phyloP scores from a whole-genome alignment of 2,329 filamentous ascomycete species.

The Paecilomyces niveus region DNA sequence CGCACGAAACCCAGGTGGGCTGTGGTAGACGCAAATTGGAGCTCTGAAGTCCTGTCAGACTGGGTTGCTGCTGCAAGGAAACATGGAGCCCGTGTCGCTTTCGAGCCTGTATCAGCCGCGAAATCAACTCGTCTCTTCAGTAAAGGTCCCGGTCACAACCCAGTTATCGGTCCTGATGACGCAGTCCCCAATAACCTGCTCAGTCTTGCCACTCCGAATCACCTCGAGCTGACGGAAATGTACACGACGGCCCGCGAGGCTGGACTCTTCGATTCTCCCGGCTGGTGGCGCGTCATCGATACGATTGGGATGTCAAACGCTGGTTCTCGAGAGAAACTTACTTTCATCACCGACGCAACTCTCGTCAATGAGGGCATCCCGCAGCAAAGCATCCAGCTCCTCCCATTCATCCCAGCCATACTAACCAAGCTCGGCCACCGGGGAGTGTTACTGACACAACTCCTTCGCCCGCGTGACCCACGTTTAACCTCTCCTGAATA shows the following conservation, averaged over 20 bases:
- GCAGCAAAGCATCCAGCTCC: slow-evolving; percentile 72
- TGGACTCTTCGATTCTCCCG: slow-evolving; percentile 59
- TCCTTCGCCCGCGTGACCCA: slow-evolving; percentile 62
- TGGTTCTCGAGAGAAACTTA: slow-evolving; percentile 64
- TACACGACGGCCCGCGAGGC: slow-evolving; percentile 60
- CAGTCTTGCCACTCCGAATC: slow-evolving; percentile 75
- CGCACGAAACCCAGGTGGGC: slow-evolving; percentile 63
- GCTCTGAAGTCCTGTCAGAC: slow-evolving; percentile 53
- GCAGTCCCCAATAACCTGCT: slow-evolving; percentile 58
- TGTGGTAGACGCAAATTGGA: slow-evolving; percentile 85
- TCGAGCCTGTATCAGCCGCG: slow-evolving; percentile 80
- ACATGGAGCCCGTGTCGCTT: slow-evolving; percentile 57
- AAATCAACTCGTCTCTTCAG: slow-evolving; percentile 68
- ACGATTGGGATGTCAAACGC: slow-evolving; percentile 63
- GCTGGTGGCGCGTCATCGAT: slow-evolving; percentile 78
- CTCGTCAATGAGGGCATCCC: slow-evolving; percentile 77
- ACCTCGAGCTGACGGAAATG: slow-evolving; percentile 73
- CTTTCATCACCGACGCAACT: slow-evolving; percentile 56
- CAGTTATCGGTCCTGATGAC: slow-evolving; percentile 24
- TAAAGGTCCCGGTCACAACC: slow-evolving; percentile 9
- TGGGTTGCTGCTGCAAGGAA: slow-evolving; percentile 60
- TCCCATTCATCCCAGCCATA: slow-evolving; percentile 81
- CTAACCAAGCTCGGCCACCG: slow-evolving; percentile 72
- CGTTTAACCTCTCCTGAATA: slow-evolving; percentile 57
- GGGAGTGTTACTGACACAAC: slow-evolving; percentile 67